Evolutionary conservation across 495 filamentous ascomycete species (phyloP).

Genomic region (Hypomontagnella submonticulosa): DNA sequence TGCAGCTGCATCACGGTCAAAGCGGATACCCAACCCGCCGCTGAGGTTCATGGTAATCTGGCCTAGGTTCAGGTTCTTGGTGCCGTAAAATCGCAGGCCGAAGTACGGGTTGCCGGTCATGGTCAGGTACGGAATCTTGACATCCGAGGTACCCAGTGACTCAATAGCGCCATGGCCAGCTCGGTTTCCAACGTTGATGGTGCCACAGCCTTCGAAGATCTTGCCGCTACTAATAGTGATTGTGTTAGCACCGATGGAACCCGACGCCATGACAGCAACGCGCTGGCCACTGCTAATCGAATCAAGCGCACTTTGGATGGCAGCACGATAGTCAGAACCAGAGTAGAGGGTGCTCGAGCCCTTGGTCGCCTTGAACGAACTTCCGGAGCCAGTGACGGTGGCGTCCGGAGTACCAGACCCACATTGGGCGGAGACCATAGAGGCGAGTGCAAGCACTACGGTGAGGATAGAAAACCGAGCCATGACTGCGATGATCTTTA

Average conservation of each 20-base stretch:
- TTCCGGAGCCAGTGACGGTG: slow-evolving; percentile 52
- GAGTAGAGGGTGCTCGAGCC: slow-evolving; percentile 51
- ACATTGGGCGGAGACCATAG: slow-evolving; percentile 50
- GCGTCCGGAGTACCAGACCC: slow-evolving; percentile 54
- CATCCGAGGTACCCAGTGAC: slow-evolving; percentile 48
- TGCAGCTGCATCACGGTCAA: slow-evolving; percentile 56
- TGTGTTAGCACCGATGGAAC: slow-evolving; percentile 66
- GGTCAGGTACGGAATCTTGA: slow-evolving; percentile 56
- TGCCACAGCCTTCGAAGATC: slow-evolving; percentile 61
- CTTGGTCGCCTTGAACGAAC: slow-evolving; percentile 50
- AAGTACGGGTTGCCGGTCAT: slow-evolving; percentile 62
- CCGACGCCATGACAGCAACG: slow-evolving; percentile 69
- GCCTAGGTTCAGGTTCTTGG: slow-evolving; percentile 51
- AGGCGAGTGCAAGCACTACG: slow-evolving; percentile 45
- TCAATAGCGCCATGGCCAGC: slow-evolving; percentile 58
- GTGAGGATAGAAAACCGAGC: slow-evolving; percentile 32
- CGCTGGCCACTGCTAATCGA: slow-evolving; percentile 63
- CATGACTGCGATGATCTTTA: slow-evolving; percentile 10
- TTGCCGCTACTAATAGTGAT: slow-evolving; percentile 57
- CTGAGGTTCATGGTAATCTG: slow-evolving; percentile 58
- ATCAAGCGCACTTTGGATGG: slow-evolving; percentile 59
- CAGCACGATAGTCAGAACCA: slow-evolving; percentile 57
- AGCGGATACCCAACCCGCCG: slow-evolving; percentile 59
- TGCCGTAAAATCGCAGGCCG: slow-evolving; percentile 58
- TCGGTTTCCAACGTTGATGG: slow-evolving; percentile 56